A percentile compares a stretch with the other conserved stretches of the same genome.
phyloP scores from a whole-genome alignment of 352 stramenopile species.

The Thalassiosira livingstoniorum region DNA sequence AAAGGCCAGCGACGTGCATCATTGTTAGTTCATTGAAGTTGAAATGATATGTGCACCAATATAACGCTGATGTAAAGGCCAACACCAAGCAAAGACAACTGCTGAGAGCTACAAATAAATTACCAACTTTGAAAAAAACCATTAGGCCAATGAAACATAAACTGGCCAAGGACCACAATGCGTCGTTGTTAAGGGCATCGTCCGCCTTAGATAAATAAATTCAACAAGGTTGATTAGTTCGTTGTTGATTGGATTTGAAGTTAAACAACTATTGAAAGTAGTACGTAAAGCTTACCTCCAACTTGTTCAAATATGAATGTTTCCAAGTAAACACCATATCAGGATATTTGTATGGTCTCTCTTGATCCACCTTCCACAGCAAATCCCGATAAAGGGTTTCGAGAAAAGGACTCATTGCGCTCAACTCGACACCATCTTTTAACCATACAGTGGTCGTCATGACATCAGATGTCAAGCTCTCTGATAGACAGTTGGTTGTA shows the following conservation, averaged over 20 bases:
- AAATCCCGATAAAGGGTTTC: slow-evolving; percentile 24
- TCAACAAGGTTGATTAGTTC: too few species aligned
- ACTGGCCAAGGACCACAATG: slow-evolving; percentile 19
- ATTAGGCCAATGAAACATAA: slow-evolving; percentile 49
- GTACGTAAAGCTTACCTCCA: slow-evolving; percentile 21
- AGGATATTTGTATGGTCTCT: slow-evolving; percentile 14
- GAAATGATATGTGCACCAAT: slow-evolving; percentile 48
- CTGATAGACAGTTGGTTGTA: too few species aligned
- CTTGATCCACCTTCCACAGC: slow-evolving; percentile 21
- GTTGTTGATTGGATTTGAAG: not conserved
- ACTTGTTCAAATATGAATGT: slow-evolving; percentile 20
- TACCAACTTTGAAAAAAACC: slow-evolving; percentile 43
- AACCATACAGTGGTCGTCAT: slow-evolving; percentile 19
- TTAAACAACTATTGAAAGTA: not conserved
- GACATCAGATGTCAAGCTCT: slow-evolving; percentile 30
- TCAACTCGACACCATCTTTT: not conserved
- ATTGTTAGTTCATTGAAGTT: slow-evolving; percentile 35
- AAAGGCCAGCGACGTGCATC: slow-evolving; percentile 50
- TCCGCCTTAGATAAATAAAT: too few species aligned
- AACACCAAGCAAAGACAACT: slow-evolving; percentile 15
- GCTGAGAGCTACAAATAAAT: slow-evolving; percentile 36
- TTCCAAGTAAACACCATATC: slow-evolving; percentile 37
- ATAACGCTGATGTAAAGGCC: slow-evolving; percentile 38
- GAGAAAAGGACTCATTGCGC: slow-evolving; percentile 21
- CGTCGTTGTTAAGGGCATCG: slow-evolving; percentile 32